phyloP scores from a whole-genome alignment of 441 rosid species.

The Arabidopsis hybrid region DNA sequence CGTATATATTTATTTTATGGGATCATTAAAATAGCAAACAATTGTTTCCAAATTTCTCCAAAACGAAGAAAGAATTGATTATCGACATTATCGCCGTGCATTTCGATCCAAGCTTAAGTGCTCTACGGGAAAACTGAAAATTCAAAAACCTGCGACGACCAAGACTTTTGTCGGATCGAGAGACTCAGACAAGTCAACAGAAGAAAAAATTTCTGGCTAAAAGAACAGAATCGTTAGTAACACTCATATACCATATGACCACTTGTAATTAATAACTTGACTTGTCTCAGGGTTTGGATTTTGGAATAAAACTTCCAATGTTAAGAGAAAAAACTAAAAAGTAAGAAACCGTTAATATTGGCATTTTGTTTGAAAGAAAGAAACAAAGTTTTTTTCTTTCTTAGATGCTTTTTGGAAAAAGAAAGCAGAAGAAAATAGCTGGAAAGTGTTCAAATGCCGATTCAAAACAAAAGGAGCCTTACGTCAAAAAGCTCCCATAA shows the following conservation, averaged over 20 bases:
- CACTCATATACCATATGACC: constrained; percentile 1
- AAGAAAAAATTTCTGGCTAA: background rate
- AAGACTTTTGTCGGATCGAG: constrained; percentile 39
- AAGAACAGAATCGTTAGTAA: background rate
- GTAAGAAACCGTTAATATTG: background rate
- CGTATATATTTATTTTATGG: background rate
- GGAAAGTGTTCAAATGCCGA: constrained; percentile 23
- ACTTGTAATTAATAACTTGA: background rate
- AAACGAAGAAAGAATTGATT: background rate
- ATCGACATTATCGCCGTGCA: constrained; percentile 23
- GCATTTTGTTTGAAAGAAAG: background rate
- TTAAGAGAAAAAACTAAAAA: background rate
- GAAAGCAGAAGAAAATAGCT: constrained; percentile 26
- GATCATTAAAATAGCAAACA: background rate
- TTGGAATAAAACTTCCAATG: background rate
- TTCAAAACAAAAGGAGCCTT: constrained; percentile 20
- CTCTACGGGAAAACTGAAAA: constrained; percentile 21
- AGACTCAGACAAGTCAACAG: constrained; percentile 2
- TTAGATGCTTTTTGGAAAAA: background rate
- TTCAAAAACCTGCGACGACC: constrained; percentile 28
- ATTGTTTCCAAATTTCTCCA: background rate
- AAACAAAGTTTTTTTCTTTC: background rate
- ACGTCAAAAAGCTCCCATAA: constrained; percentile 25
- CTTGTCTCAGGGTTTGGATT: background rate
- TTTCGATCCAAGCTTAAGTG: constrained; percentile 17